A percentile compares a stretch with the other conserved stretches of the same genome.
Conservation (phyloP, 805 yeast species). For the Vanderwaltozyma verrucispora region DNA sequence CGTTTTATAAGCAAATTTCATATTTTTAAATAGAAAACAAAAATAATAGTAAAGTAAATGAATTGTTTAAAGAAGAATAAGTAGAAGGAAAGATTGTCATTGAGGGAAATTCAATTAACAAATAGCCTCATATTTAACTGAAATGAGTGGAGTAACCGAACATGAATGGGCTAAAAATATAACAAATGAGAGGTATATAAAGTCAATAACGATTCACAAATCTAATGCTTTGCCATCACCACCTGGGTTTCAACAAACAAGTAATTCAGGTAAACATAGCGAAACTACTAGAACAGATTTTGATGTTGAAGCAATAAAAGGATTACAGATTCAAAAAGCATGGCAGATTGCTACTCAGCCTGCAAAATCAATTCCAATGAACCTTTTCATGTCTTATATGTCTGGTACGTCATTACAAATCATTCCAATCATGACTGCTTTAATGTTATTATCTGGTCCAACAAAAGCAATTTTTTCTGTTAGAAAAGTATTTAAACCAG, state of each 20-base stretch:
- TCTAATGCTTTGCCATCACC: constrained; percentile 17
- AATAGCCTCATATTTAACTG: too few relatives aligned
- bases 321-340: constrained; percentile 45
- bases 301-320: constrained; percentile 4
- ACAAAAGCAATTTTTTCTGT: constrained; percentile 57
- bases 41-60: too few relatives aligned
- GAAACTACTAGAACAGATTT: not conserved
- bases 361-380: constrained; percentile 83
- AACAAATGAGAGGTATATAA: too few relatives aligned
- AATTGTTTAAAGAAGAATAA: too few relatives aligned
- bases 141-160: not conserved
- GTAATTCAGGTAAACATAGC: not conserved
- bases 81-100: too few relatives aligned
- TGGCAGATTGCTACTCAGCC: constrained; percentile 84
- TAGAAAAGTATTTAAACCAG: constrained; percentile 41
- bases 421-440: constrained; percentile 83
- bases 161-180: constrained; percentile 12
- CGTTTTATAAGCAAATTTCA: too few relatives aligned
- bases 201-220: constrained; percentile 2
- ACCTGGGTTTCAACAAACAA: constrained; percentile 15
- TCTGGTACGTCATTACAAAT: constrained; percentile 84
- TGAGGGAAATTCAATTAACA: too few relatives aligned
- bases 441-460: constrained; percentile 73
- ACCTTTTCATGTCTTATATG: constrained; percentile 81
- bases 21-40: too few relatives aligned